Evolutionary conservation across 2,329 filamentous ascomycete genomes (phyloP).

Genomic region (Microthyrium microscopicum): DNA sequence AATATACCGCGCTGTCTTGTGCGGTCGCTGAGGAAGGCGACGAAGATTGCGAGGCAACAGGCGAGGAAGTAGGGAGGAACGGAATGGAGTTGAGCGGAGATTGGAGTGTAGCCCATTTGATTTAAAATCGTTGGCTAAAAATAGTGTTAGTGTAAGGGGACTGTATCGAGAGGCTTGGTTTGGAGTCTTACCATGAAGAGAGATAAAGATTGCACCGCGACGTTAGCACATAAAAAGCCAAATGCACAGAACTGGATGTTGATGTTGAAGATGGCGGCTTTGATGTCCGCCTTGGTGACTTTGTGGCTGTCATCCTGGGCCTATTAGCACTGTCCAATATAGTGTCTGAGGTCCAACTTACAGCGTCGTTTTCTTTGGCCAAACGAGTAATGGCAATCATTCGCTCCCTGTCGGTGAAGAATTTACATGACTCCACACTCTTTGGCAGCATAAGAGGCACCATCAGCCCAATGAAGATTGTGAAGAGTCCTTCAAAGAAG

Average conservation of each 20-base stretch:
- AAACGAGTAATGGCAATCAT: conserved; percentile 38
- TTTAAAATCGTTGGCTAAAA: conserved; percentile 21
- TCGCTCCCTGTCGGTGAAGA: conserved; percentile 36
- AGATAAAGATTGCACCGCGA: conserved; percentile 36
- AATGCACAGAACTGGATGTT: conserved; percentile 42
- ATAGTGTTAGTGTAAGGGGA: conserved; percentile 12
- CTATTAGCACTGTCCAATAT: not conserved
- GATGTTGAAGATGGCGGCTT: conserved; percentile 35
- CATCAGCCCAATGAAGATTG: conserved; percentile 28
- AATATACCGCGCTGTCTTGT: conserved; percentile 22
- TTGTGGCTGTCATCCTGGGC: conserved; percentile 24
- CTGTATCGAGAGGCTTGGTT: no score
- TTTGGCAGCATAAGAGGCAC: conserved; percentile 38
- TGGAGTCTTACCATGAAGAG: conserved; percentile 21
- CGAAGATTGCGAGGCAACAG: conserved; percentile 18
- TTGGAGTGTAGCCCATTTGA: conserved; percentile 21
- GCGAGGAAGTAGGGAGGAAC: conserved; percentile 23
- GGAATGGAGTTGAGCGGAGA: conserved; percentile 22
- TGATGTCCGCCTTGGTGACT: conserved; percentile 32
- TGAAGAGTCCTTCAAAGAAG: conserved; percentile 45
- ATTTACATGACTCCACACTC: conserved; percentile 30
- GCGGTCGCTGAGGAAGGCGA: conserved; percentile 22
- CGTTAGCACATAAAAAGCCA: conserved; percentile 44
- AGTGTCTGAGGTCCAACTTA: conserved; percentile 7
- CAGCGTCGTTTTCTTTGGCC: conserved; percentile 30